phyloP scores from a whole-genome alignment of 176 grass and related monocot species.

The Coix lacrymajobi region DNA sequence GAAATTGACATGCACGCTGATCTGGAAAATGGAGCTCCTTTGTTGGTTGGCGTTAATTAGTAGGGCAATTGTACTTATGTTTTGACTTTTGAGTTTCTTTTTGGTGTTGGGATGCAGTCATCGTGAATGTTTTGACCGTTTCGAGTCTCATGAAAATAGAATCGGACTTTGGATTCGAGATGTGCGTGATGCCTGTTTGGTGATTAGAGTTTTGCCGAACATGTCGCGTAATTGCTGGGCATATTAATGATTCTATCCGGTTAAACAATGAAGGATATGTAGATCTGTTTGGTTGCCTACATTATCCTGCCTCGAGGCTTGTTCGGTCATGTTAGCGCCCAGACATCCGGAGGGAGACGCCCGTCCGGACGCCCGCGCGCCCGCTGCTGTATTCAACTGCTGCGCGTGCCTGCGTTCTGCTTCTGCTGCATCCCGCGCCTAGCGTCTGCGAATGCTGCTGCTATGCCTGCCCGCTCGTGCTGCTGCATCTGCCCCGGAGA shows the following conservation, averaged over 20 bases:
- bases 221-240: neutral
- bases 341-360: too few species aligned
- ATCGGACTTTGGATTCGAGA: neutral
- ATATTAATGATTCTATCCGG: neutral
- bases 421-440: too few species aligned
- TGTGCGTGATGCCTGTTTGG: neutral
- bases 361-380: too few species aligned
- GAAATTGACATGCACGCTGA: conserved; percentile 1
- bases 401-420: too few species aligned
- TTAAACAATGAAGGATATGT: neutral
- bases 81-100: neutral
- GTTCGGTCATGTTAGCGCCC: too few species aligned
- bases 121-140: neutral
- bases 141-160: neutral
- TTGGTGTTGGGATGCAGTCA: neutral
- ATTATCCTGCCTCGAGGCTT: too few species aligned
- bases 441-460: too few species aligned
- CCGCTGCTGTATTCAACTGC: too few species aligned
- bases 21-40: neutral
- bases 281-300: too few species aligned
- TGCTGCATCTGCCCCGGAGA: too few species aligned
- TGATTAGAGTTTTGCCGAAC: neutral
- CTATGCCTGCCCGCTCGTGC: too few species aligned
- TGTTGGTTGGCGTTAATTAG: conserved; percentile 2
- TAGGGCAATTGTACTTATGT: conserved; percentile 12